These are phyloP conservation scores for Barnettozyma sp. DNA, from an alignment of 805 yeast genomes.

Conservation along the genomic window DNA sequence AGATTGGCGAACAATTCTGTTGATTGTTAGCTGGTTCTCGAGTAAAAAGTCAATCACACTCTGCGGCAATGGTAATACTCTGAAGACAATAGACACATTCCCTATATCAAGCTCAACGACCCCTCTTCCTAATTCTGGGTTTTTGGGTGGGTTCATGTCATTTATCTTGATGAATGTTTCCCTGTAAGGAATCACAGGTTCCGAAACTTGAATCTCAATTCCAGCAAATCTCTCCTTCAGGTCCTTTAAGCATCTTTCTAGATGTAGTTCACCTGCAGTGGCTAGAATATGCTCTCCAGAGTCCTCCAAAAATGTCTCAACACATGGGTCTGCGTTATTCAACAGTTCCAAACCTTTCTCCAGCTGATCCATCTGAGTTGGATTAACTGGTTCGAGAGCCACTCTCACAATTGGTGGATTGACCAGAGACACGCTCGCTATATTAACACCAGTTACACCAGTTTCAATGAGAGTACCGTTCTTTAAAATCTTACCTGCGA, in stretches of 20 bases:
- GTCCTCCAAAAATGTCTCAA: slow-evolving; percentile 77
- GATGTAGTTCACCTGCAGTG: slow-evolving; percentile 94
- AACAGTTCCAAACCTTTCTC: slow-evolving; percentile 73
- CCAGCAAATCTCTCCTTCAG: slow-evolving; percentile 87
- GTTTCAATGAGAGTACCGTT: slow-evolving; percentile 74
- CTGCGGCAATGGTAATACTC: slow-evolving; percentile 49
- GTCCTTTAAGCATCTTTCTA: slow-evolving; percentile 92
- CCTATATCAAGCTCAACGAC: slow-evolving; percentile 45
- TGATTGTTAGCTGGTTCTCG: slow-evolving; percentile 39
- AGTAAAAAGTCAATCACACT: slow-evolving; percentile 42
- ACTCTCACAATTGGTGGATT: slow-evolving; percentile 92
- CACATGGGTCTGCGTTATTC: slow-evolving; percentile 91
- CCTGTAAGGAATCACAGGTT: slow-evolving; percentile 90
- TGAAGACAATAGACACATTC: slow-evolving; percentile 35
- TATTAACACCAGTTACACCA: slow-evolving; percentile 55
- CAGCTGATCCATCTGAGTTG: slow-evolving; percentile 66
- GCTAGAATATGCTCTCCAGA: slow-evolving; percentile 91
- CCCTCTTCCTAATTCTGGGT: slow-evolving; percentile 43
- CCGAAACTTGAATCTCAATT: slow-evolving; percentile 75
- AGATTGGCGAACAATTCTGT: slow-evolving; percentile 25
- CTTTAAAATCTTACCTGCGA: slow-evolving; percentile 75
- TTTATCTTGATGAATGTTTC: slow-evolving; percentile 62
- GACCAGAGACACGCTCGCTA: slow-evolving; percentile 67
- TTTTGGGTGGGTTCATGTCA: slow-evolving; percentile 45
- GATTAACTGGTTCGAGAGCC: slow-evolving; percentile 92